These are phyloP conservation scores for Coemansia sp. DNA, from an alignment of 192 early-diverging fungal species.

Conservation along the genomic window DNA sequence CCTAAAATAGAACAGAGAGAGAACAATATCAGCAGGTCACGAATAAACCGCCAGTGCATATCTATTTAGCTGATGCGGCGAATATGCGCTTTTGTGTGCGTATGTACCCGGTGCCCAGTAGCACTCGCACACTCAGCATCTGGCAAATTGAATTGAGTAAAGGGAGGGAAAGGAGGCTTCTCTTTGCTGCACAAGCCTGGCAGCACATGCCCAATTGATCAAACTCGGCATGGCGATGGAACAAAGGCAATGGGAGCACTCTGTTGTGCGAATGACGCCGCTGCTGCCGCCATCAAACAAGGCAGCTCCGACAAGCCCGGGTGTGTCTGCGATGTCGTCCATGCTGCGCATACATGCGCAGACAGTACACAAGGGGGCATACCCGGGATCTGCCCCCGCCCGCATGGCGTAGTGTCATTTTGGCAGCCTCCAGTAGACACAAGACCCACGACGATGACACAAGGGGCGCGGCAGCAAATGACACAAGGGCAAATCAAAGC, in stretches of 20 bases:
- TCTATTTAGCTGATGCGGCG: constrained; percentile 4
- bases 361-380: neutral
- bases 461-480: neutral
- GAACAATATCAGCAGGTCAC: constrained; percentile 9
- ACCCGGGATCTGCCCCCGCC: neutral
- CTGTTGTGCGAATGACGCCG: neutral
- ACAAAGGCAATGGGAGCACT: neutral
- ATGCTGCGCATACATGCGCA: neutral
- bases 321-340: neutral
- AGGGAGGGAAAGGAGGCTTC: neutral
- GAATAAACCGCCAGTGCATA: neutral
- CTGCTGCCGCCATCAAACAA: neutral
- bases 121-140: constrained; percentile 1
- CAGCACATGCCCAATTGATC: constrained; percentile 9
- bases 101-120: constrained; percentile 1
- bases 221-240: constrained; percentile 6
- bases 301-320: neutral
- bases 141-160: constrained; percentile 1
- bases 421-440: constrained; percentile 7
- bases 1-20: constrained; percentile 27
- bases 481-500: neutral
- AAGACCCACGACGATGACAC: constrained; percentile 2
- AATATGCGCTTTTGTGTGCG: neutral
- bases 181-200: constrained; percentile 8
- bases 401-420: constrained; percentile 1